Conservation (phyloP, 805 yeast species). For the Blastobotrys terrestris region DNA sequence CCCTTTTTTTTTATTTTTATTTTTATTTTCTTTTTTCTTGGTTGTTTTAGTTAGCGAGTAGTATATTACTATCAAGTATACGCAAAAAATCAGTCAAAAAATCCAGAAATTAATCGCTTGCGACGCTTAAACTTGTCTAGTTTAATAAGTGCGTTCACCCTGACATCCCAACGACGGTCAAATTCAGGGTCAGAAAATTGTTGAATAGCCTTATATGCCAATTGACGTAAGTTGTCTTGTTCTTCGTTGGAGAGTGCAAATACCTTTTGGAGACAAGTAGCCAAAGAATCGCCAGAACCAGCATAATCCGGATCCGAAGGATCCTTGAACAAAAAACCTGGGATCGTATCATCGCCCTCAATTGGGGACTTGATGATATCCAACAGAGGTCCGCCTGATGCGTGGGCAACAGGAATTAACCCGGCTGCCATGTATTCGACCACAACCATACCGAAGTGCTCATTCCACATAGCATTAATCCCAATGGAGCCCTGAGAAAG, state of each 20-base stretch:
- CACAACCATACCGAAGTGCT: conserved; percentile 96
- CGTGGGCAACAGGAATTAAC: conserved; percentile 82
- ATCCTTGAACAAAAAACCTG: conserved; percentile 79
- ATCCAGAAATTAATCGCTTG: conserved; percentile 15
- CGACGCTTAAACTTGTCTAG: conserved; percentile 19
- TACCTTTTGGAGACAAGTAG: conserved; percentile 43
- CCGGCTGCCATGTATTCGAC: conserved; percentile 90
- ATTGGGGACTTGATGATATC: conserved; percentile 59
- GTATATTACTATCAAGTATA: not conserved
- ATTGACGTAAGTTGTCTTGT: conserved; percentile 37
- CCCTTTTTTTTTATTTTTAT: too few relatives aligned
- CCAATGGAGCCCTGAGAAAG: conserved; percentile 63
- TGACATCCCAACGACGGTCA: conserved; percentile 44
- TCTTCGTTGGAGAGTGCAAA: conserved; percentile 35
- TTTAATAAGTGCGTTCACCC: conserved; percentile 20
- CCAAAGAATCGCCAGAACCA: conserved; percentile 28
- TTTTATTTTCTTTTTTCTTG: too few relatives aligned
- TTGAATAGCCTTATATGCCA: conserved; percentile 37
- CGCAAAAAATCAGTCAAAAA: conserved; percentile 16
- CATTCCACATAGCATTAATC: conserved; percentile 98
- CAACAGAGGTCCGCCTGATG: conserved; percentile 88
- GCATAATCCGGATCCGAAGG: conserved; percentile 62
- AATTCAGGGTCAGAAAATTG: conserved; percentile 61
- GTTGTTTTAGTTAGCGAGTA: not conserved
- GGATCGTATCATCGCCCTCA: conserved; percentile 39